phyloP scores from a whole-genome alignment of 2,329 filamentous ascomycete species.

The Paecilomyces formosus region DNA sequence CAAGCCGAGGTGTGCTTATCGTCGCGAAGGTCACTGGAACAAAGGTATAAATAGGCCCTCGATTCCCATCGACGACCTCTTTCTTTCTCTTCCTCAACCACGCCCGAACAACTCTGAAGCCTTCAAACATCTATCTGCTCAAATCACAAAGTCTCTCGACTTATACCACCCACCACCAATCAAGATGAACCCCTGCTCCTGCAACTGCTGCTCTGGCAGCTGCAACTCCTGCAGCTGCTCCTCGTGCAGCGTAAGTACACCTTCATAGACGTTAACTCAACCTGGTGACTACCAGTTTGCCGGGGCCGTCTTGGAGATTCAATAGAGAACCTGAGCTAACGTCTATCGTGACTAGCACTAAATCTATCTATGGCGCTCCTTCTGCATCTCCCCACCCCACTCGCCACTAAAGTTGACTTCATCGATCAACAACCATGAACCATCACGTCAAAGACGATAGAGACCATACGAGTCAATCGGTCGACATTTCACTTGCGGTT shows the following conservation, averaged over 20 bases:
- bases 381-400: background rate
- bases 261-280: too few species aligned
- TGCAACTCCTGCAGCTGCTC: constrained; percentile 32
- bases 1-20: background rate
- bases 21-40: background rate
- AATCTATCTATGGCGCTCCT: background rate
- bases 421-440: background rate
- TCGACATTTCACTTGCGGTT: background rate
- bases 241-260: constrained; percentile 25
- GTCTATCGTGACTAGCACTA: background rate
- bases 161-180: constrained; percentile 5
- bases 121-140: background rate
- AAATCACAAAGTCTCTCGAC: background rate
- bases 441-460: background rate
- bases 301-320: background rate
- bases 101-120: background rate
- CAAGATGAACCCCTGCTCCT: constrained; percentile 33
- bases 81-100: background rate
- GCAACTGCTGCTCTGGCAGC: constrained; percentile 32
- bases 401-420: background rate
- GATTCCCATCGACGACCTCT: background rate
- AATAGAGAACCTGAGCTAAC: background rate
- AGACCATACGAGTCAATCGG: background rate
- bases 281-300: background rate
- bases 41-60: background rate